These are phyloP conservation scores for Pseudogymnoascus sp. DNA, from an alignment of 2,329 filamentous ascomycete genomes.

Conservation along the genomic window DNA sequence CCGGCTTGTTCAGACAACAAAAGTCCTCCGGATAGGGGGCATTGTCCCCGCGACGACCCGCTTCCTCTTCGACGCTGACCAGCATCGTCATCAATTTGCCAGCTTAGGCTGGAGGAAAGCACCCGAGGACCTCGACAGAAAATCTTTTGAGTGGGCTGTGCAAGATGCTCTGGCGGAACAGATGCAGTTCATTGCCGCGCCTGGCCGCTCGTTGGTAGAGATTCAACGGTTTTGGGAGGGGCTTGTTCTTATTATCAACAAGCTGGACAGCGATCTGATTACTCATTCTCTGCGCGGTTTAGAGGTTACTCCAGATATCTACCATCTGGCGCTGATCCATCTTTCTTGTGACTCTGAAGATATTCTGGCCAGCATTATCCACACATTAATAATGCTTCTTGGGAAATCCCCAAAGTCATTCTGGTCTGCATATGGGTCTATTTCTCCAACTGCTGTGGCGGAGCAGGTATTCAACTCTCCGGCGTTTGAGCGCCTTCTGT, in stretches of 20 bases:
- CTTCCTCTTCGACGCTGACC: constrained; percentile 73
- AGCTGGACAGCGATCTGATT: constrained; percentile 66
- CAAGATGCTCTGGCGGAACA: constrained; percentile 62
- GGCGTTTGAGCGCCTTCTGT: constrained; percentile 53
- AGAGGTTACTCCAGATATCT: constrained; percentile 69
- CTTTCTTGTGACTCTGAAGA: constrained; percentile 42
- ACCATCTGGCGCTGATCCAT: constrained; percentile 50
- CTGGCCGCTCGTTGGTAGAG: constrained; percentile 31
- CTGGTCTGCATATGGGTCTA: constrained; percentile 80
- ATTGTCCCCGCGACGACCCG: constrained; percentile 74
- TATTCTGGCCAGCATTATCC: constrained; percentile 61
- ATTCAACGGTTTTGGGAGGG: constrained; percentile 75
- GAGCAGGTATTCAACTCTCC: constrained; percentile 75
- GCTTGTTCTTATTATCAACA: constrained; percentile 63
- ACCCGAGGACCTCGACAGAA: constrained; percentile 53
- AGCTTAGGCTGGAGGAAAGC: constrained; percentile 58
- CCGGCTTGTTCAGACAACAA: constrained; percentile 68
- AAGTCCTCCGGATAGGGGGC: constrained; percentile 65
- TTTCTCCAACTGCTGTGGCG: constrained; percentile 71
- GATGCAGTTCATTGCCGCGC: constrained; percentile 50
- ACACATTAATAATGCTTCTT: constrained; percentile 62
- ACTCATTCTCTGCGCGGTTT: constrained; percentile 71
- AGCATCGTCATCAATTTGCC: constrained; percentile 59
- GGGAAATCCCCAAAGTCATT: constrained; percentile 71
- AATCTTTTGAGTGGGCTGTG: constrained; percentile 84